Base-by-base conservation (phyloP, 129 eudicot species). In the carrot (Daucus carota) region DNA sequence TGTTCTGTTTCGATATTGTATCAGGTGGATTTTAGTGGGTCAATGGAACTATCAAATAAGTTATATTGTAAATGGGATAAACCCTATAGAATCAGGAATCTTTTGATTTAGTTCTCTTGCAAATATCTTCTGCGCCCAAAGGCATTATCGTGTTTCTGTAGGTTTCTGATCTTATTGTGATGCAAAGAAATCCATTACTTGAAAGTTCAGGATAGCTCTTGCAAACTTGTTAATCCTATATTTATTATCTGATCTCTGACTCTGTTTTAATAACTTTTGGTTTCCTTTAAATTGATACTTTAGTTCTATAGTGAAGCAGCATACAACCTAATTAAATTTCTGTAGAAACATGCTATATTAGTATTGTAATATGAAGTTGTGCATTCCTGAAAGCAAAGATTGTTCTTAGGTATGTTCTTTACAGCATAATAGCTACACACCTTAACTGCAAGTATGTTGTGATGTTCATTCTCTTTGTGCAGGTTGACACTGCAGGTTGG, bases 401-500 rank as follows among this genome's bases (percentile, higher is more conserved):
- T 42, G 34, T 71, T 22, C 29, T 0, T 43, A 15, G 9, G 33
- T 4, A 52, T 22, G 76, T 32, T 47, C 29, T 0, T 57, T 17
- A 14, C 4, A 13, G 29, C 16, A 32, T 34, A 24, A 12, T 74
- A 45, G 47, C 43, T 18, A 29, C 5, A 20, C n/a, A 74, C 32
- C 16, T 12, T 44, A 42, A 41, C 52, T 42, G 63, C 32, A 32
- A 44, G 44, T 26, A 68, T 29, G 28, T 33, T 75, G 66, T 31
- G 14, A 50, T n/a, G 41, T 83, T 34, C 71, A 40, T 24, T 36
- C 26, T 70, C 45, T 44, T 75, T 70, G 14, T 78, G 72, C 88
- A 91, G 98, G 99, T 95, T 29, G 99, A 95, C 84, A 95, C 99
- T 57, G 94, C 99, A 54, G 99, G 99, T 72, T 95, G 97, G 99